Evolutionary conservation across 2,329 filamentous ascomycete genomes (phyloP).

Genomic region (Calcarisporium arbuscula): DNA sequence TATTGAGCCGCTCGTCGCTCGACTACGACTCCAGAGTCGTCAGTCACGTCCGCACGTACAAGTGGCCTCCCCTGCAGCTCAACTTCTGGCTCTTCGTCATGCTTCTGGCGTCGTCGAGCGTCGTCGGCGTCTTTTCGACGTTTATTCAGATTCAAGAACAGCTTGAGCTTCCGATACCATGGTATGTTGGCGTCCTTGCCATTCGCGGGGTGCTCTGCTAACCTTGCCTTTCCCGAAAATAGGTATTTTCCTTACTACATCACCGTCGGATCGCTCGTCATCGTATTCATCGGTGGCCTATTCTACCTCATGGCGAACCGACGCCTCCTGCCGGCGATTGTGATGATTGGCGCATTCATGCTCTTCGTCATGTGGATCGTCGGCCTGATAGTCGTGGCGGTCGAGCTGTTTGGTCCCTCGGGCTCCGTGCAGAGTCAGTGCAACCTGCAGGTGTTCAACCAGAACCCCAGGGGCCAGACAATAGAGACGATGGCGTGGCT

Average conservation of each 20-base stretch:
- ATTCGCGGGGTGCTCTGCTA: too few relatives aligned
- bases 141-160: slow-evolving; percentile 55
- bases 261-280: slow-evolving; percentile 50
- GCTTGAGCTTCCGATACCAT: slow-evolving; percentile 49
- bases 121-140: slow-evolving; percentile 55
- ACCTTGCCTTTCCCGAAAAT: slow-evolving; percentile 1
- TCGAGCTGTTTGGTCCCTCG: slow-evolving; percentile 57
- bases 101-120: slow-evolving; percentile 50
- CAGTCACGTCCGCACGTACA: slow-evolving; percentile 51
- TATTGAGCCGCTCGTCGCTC: slow-evolving; percentile 30
- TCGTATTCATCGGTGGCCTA: slow-evolving; percentile 60
- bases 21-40: slow-evolving; percentile 36
- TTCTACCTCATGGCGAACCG: slow-evolving; percentile 57
- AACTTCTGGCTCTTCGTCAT: slow-evolving; percentile 64
- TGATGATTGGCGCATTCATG: slow-evolving; percentile 59
- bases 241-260: slow-evolving; percentile 67
- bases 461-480: slow-evolving; percentile 43
- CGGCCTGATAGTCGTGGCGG: slow-evolving; percentile 53
- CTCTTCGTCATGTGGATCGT: slow-evolving; percentile 64
- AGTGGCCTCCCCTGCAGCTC: slow-evolving; percentile 62
- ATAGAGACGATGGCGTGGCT: slow-evolving; percentile 56
- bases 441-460: slow-evolving; percentile 49
- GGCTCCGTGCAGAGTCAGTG: slow-evolving; percentile 56
- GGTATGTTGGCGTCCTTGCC: too few relatives aligned
- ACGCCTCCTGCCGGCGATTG: slow-evolving; percentile 54